phyloP scores from a whole-genome alignment of 2,329 filamentous ascomycete species.

The Sordariomycetes sp. region DNA sequence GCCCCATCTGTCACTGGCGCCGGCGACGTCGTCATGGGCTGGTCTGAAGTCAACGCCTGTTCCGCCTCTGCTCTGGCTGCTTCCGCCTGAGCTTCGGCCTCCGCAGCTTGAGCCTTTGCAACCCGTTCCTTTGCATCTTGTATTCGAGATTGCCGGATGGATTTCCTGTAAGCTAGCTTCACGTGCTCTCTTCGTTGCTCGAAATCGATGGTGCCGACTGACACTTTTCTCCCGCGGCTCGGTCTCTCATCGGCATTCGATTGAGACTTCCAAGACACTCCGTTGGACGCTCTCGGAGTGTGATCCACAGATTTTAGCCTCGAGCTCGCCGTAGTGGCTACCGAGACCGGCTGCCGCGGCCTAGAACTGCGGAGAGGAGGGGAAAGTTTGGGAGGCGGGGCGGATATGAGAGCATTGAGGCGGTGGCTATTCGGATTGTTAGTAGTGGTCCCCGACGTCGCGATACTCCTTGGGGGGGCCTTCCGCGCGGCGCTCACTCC shows the following conservation, averaged over 20 bases:
- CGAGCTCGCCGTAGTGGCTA: slow-evolving; percentile 58
- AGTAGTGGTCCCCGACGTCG: slow-evolving; percentile 16
- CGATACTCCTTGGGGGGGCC: slow-evolving; percentile 24
- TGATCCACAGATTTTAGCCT: slow-evolving; percentile 48
- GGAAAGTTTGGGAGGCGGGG: slow-evolving; percentile 58
- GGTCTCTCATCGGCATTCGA: slow-evolving; percentile 9
- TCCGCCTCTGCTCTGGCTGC: slow-evolving; percentile 17
- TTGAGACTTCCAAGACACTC: neutral
- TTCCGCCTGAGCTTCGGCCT: slow-evolving; percentile 10
- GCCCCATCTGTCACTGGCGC: neutral
- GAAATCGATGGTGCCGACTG: slow-evolving; percentile 69
- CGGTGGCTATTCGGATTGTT: slow-evolving; percentile 36
- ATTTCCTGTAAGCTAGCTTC: slow-evolving; percentile 72
- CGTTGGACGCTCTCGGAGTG: slow-evolving; percentile 31
- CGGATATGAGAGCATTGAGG: slow-evolving; percentile 62
- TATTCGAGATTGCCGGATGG: slow-evolving; percentile 61
- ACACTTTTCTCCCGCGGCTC: slow-evolving; percentile 36
- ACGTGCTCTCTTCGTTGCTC: slow-evolving; percentile 71
- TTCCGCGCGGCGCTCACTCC: slow-evolving; percentile 22
- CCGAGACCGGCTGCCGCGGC: slow-evolving; percentile 66
- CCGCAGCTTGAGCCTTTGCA: slow-evolving; percentile 12
- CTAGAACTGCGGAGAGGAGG: slow-evolving; percentile 70
- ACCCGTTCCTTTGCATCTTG: slow-evolving; percentile 38
- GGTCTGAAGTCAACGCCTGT: slow-evolving; percentile 12
- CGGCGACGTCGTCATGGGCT: neutral